Base-by-base conservation (phyloP, 306 rosid genomes). In the Ceratonia siliqua region DNA sequence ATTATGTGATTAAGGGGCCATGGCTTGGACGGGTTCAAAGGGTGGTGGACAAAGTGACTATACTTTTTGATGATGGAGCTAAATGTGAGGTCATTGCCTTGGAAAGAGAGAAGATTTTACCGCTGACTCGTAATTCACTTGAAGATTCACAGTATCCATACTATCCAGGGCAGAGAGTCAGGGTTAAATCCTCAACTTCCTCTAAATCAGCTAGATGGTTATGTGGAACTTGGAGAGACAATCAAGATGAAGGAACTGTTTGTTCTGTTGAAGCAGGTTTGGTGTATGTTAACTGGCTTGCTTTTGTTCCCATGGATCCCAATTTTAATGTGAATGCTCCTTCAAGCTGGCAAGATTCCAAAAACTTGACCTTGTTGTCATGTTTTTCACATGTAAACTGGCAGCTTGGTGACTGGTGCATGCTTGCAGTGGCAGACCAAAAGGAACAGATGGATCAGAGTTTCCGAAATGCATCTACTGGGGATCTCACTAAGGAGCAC, bases 331-430 rank as follows among this genome's bases (percentile, higher is more conserved):
- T 52, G 25, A 82, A 78, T 72, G 73, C 87, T 80, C 99, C 97
- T 8, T 84, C 88, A 53, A 17, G 76, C 38, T 77, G 89, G 88
- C 91, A 90, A 68, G 86, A 92, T 80, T 86, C 93, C 4, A 84
- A 79, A 79, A 88, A 79, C 75, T 72, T 95, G 88, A 89, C 88
- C 70, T 70, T 85, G 78, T 58, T 92, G 79, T 89, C 97, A 15
- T 92, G 99, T 81, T 92, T 92, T 82, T 63, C 90, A 68, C 86
- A 92, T 76, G 88, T 89, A 74, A 87, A 85, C 72, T 95, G 99
- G 99, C 93, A 92, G 83, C 93, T 90, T 65, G 98, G 99, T 82
- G 99, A 95, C 78, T 95, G 97, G 97, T 95, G 99, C 79, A 82
- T 82, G 65, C 90, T 88, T 78, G 81, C 85, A 46, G 38, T 21